Evolutionary conservation across 169 alveolate species (phyloP).

Genomic region (Cystoisospora suis): DNA sequence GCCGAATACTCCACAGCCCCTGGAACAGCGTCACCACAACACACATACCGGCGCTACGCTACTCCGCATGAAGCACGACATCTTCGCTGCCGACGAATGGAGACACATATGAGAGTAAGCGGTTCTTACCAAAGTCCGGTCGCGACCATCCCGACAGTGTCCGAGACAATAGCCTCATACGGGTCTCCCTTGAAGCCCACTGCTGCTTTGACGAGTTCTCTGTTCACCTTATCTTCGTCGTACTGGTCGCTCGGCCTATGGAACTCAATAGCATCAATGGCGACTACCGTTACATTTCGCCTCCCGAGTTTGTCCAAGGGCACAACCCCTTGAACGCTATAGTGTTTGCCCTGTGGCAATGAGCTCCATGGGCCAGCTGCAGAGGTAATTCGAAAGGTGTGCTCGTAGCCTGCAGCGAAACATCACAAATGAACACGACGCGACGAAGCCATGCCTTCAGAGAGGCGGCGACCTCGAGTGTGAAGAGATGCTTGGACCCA

Average conservation of each 20-base stretch:
- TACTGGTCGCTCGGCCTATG: background rate
- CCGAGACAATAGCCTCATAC: background rate
- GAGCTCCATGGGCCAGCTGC: constrained; percentile 5
- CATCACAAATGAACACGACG: background rate
- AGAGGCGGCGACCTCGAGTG: background rate
- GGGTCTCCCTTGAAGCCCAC: constrained; percentile 64
- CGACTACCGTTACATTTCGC: constrained; percentile 45
- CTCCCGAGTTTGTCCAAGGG: constrained; percentile 57
- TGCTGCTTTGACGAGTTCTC: constrained; percentile 52
- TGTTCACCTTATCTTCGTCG: background rate
- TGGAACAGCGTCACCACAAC: no score
- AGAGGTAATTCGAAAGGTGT: constrained; percentile 20
- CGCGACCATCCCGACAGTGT: constrained; percentile 19
- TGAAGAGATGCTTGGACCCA: background rate
- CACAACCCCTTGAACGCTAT: constrained; percentile 33
- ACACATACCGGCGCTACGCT: no score
- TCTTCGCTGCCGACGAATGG: background rate
- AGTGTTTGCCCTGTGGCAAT: background rate
- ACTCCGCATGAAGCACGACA: no score
- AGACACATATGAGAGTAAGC: background rate
- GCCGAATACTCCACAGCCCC: constrained; percentile 63
- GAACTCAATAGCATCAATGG: constrained; percentile 38
- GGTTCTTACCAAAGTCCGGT: constrained; percentile 45
- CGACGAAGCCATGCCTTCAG: background rate
- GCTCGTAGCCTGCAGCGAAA: constrained; percentile 44